Conservation (phyloP, 225 moss, liverwort and hornwort species). For the Rhytidiadelphus loreus region DNA sequence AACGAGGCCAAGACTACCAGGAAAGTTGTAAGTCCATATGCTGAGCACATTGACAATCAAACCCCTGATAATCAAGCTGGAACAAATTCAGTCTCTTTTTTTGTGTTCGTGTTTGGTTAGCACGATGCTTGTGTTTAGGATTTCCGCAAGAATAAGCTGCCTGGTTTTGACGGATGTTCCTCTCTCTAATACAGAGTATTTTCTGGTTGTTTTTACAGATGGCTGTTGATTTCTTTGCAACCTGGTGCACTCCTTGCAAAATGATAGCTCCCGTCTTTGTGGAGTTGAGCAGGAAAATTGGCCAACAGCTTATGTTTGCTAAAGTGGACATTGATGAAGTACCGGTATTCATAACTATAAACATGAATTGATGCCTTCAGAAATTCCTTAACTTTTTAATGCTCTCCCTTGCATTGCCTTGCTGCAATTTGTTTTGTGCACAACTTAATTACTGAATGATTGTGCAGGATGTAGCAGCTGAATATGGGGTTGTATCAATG, state of each 20-base stretch:
- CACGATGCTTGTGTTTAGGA: not conserved
- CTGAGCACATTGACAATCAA: not conserved
- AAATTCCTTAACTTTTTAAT: not conserved
- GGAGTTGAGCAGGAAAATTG: slow-evolving; percentile 1
- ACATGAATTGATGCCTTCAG: not conserved
- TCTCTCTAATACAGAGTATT: not conserved
- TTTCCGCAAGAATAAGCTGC: not conserved
- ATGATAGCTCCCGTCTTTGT: slow-evolving; percentile 8
- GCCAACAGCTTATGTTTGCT: slow-evolving; percentile 27
- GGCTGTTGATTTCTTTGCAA: slow-evolving; percentile 54
- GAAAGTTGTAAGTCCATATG: slow-evolving; percentile 31
- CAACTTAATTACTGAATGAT: not conserved
- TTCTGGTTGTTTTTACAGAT: slow-evolving; percentile 12
- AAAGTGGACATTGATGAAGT: slow-evolving; percentile 64
- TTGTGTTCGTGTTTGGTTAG: not conserved
- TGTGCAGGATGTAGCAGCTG: slow-evolving; percentile 26
- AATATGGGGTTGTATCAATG: slow-evolving; percentile 54
- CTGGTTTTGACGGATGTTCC: not conserved
- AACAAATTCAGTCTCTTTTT: not conserved
- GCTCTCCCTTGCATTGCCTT: not conserved
- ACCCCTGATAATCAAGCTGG: not conserved
- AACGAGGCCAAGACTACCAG: slow-evolving; percentile 15
- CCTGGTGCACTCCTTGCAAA: slow-evolving; percentile 66
- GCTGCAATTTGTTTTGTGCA: not conserved
- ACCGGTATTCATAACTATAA: slow-evolving; percentile 6